Evolutionary conservation across 2,329 filamentous ascomycete genomes (phyloP), one percentile per base, ranked within the genome.

Genomic region (Arthrobotrys musiformis): DNA sequence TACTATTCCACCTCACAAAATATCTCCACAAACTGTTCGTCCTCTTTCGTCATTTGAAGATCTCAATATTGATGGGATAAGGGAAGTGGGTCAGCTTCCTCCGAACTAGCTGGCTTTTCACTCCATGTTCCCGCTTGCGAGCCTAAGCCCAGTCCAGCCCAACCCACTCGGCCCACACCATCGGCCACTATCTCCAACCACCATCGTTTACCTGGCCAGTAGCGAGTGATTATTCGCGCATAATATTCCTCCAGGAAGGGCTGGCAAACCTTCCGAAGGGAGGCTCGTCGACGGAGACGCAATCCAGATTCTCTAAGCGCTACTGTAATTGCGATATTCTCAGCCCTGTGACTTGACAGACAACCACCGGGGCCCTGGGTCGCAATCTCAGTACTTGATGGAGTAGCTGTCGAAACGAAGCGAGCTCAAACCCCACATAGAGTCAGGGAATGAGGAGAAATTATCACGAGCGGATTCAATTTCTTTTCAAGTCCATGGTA

Each of bases 211-310:
- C 66, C 58, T 60, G 54, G 58, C 64, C 73, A 70, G 60, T 77
- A 70, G 62, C 73, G 66, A 77, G 50, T 56, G 66, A 70, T 70
- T 77, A 70, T 70, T 77, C 66, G 60, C 73, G 73, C 73, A 77
- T 70, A 70, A 46, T 66, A 64, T 70, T 76, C 63, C 70, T 76
- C 70, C 63, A 76, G 26, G 63, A 72, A 33, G 24, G 30, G 30
- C 30, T 58, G 30, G 42, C 44, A 69, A 46, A 69, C 70, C 63
- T 69, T 76, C 58, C 70, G 70, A 69, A 33, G 48, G 58, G 56
- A 63, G 63, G 54, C 63, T 70, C 73, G 52, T 66, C 50, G 52
- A 70, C 60, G 61, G 42, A 66, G 64, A 66, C 64, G 54, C 62
- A 48, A 61, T 62, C 44, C 52, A 48, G 15, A 17, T 35, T 40